phyloP scores from a whole-genome alignment of 2,329 filamentous ascomycete species.

The Fusarium subglutinans region DNA sequence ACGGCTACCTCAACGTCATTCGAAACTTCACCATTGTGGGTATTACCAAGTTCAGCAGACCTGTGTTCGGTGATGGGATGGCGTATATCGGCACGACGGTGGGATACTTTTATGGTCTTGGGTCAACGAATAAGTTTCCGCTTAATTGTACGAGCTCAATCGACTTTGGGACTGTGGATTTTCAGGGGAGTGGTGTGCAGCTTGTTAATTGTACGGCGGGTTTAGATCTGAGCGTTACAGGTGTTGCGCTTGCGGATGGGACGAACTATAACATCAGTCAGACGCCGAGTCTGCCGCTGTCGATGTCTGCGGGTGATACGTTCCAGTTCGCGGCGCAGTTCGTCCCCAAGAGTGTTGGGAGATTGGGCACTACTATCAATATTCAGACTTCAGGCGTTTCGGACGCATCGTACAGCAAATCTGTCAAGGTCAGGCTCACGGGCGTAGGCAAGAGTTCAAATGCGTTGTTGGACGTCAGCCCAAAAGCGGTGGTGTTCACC shows the following conservation, averaged over 20 bases:
- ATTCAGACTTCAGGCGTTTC: conserved; percentile 58
- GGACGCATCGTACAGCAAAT: conserved; percentile 55
- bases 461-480: conserved; percentile 58
- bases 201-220: conserved; percentile 59
- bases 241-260: conserved; percentile 47
- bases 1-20: conserved; percentile 57
- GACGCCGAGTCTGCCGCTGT: conserved; percentile 45
- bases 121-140: conserved; percentile 62
- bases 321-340: conserved; percentile 59
- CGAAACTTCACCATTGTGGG: conserved; percentile 61
- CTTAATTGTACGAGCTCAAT: conserved; percentile 61
- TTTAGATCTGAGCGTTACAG: conserved; percentile 53
- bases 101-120: conserved; percentile 64
- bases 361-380: conserved; percentile 57
- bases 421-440: conserved; percentile 56
- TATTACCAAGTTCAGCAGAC: conserved; percentile 65
- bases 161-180: conserved; percentile 57
- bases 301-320: conserved; percentile 47
- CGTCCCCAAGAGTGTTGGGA: conserved; percentile 52
- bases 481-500: conserved; percentile 59
- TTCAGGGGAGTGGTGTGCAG: conserved; percentile 46
- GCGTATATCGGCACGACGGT: conserved; percentile 63
- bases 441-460: conserved; percentile 59
- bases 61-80: conserved; percentile 66
- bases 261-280: conserved; percentile 50